Percentiles rank a stretch among this genome's conserved stretches.
phyloP scores from a whole-genome alignment of 371 early-diverging fungal genomes.

The Mortierella sp. region DNA sequence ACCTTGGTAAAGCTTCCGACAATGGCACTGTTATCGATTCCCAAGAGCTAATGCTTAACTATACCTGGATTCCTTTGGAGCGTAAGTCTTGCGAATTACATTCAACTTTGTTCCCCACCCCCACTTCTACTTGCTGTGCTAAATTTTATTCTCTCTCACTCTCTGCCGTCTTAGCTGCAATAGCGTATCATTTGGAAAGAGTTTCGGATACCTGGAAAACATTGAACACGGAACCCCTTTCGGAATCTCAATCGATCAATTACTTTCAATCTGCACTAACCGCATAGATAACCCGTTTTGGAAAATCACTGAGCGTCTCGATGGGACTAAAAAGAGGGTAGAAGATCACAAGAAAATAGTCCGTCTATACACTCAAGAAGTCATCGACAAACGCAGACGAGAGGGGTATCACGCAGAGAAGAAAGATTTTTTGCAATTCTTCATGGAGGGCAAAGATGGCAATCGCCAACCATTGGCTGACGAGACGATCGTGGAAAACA shows the following conservation, averaged over 20 bases:
- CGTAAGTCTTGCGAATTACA: not conserved
- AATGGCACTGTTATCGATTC: conserved; percentile 49
- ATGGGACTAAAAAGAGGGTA: conserved; percentile 7
- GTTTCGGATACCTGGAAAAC: conserved; percentile 32
- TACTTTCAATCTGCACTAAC: not conserved
- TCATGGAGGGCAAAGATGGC: conserved; percentile 65
- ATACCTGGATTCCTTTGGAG: conserved; percentile 68
- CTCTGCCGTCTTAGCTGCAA: no score
- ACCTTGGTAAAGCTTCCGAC: conserved; percentile 56
- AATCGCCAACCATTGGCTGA: conserved; percentile 61
- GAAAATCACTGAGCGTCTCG: conserved; percentile 23
- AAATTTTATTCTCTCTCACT: no score
- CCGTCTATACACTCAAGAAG: not conserved
- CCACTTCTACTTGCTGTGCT: no score
- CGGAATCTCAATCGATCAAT: conserved; percentile 13
- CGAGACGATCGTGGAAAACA: conserved; percentile 66
- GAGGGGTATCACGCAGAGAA: conserved; percentile 45
- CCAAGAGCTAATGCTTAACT: conserved; percentile 61
- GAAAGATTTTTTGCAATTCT: conserved; percentile 67
- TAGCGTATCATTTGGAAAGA: conserved; percentile 36
- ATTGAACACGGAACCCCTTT: conserved; percentile 15
- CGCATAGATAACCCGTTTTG: conserved; percentile 31
- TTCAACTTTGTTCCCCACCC: no score
- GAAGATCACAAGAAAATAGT: conserved; percentile 1
- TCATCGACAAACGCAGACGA: conserved; percentile 24